Base-by-base conservation (phyloP, 192 early-diverging fungal genomes). In the Radiomyces spectabilis region DNA sequence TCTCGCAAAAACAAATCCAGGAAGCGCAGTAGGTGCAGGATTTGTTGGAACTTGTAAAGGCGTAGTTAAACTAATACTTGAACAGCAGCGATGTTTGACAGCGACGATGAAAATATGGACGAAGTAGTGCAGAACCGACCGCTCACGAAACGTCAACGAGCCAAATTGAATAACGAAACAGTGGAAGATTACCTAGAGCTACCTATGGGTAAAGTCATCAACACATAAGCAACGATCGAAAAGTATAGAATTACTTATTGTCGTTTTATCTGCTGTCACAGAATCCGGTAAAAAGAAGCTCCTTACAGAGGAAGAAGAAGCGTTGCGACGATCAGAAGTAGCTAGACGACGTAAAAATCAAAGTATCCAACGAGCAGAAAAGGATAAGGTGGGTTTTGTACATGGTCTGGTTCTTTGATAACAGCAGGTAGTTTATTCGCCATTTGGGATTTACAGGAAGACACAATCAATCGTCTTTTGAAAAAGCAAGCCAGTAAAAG, bases 401-500 rank as follows among this genome's bases (percentile, higher is more conserved):
- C n/a, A n/a, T n/a, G n/a, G n/a, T n/a, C n/a, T n/a, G n/a, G n/a
- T n/a, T n/a, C n/a, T n/a, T n/a, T n/a, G n/a, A n/a, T n/a, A n/a
- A n/a, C n/a, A n/a, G n/a, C n/a, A n/a, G n/a, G n/a, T n/a, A n/a
- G n/a, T n/a, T n/a, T n/a, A n/a, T n/a, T n/a, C n/a, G n/a, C n/a
- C n/a, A n/a, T n/a, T 49, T 24, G 8, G 18, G 9, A n/a, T 44
- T 8, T 65, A n/a, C 72, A 84, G 65, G 72, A 70, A 49, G 87
- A 89, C 44, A 89, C 85, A 1, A 87, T 89, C 48, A 87, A 89
- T 58, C 70, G 84, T n/a, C 65, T 89, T 10, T 69, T 89, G 32
- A 89, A 89, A 61, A 89, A 89, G 56, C 87, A 89, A 64, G 77
- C 84, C 7, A 79, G 81, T 5, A 89, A 87, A 56, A 80, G 71